Percentiles rank a stretch among this genome's conserved stretches.
phyloP scores from a whole-genome alignment of 768 basidiomycete species.

The Lanmaoa rubissima region DNA sequence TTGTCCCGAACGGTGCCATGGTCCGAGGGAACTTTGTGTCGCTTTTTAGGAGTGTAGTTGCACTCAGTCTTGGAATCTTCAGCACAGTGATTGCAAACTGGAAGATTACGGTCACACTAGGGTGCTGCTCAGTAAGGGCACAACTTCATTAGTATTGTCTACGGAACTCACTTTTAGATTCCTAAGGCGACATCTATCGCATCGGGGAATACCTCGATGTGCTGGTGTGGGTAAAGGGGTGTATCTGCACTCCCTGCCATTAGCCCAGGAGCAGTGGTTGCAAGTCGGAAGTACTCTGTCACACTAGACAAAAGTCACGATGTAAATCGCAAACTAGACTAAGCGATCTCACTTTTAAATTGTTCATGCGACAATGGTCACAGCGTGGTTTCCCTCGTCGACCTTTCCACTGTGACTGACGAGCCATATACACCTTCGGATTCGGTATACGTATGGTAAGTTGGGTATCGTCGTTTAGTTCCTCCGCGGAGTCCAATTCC shows the following conservation, averaged over 20 bases:
- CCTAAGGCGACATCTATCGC: conserved; percentile 64
- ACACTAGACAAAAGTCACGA: conserved; percentile 43
- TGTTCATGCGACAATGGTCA: conserved; percentile 69
- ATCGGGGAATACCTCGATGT: conserved; percentile 71
- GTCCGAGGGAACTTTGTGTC: conserved; percentile 52
- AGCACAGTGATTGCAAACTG: conserved; percentile 65
- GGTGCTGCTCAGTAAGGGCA: conserved; percentile 3
- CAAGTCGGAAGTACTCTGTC: conserved; percentile 69
- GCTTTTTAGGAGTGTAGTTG: conserved; percentile 73
- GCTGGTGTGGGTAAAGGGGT: conserved; percentile 74
- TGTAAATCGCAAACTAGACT: conserved; percentile 2
- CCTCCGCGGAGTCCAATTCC: conserved; percentile 39
- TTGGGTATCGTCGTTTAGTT: conserved; percentile 47
- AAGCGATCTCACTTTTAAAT: conserved; percentile 57
- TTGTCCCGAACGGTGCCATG: conserved; percentile 37
- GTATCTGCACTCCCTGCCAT: conserved; percentile 65
- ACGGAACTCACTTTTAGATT: conserved; percentile 58
- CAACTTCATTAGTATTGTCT: not conserved
- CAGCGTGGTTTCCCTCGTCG: conserved; percentile 73
- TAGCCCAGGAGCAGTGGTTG: conserved; percentile 68
- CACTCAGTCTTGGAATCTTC: conserved; percentile 54
- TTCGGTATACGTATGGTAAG: conserved; percentile 68
- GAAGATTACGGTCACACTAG: conserved; percentile 71
- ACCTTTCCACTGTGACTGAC: conserved; percentile 73
- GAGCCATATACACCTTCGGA: conserved; percentile 63